A percentile compares a stretch with the other conserved stretches of the same genome.
Evolutionary conservation across 768 basidiomycete genomes (phyloP).

Genomic region (Termitomyces bulborhizus): DNA sequence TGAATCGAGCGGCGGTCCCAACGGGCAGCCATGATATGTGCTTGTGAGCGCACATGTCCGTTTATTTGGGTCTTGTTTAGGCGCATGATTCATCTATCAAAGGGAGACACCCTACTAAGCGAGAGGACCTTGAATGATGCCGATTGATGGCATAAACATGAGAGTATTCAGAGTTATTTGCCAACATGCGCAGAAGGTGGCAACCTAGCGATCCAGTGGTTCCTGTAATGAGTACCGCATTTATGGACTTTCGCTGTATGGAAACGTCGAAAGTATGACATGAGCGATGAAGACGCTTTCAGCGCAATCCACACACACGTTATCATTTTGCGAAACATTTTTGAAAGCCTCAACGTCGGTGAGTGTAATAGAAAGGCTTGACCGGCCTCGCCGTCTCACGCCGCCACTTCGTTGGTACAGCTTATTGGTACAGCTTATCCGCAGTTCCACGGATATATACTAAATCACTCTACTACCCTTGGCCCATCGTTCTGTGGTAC

Average conservation of each 20-base stretch:
- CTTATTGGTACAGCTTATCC: not conserved
- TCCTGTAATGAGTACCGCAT: constrained; percentile 28
- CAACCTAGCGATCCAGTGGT: constrained; percentile 29
- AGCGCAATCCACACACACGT: not conserved
- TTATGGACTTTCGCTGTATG: not conserved
- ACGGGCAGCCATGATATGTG: constrained; percentile 19
- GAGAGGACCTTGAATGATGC: not conserved
- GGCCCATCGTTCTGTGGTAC: not conserved
- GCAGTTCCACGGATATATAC: too few relatives aligned
- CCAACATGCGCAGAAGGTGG: constrained; percentile 20
- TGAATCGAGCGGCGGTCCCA: constrained; percentile 13
- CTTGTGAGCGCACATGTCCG: not conserved
- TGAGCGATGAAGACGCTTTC: not conserved
- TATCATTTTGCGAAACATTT: constrained; percentile 1
- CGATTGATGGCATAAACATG: constrained; percentile 27
- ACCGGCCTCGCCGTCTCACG: not conserved
- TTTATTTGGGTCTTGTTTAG: not conserved
- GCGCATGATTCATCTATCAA: not conserved
- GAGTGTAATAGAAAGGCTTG: constrained; percentile 1
- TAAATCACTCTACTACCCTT: not conserved
- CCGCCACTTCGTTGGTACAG: not conserved
- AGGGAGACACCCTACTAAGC: constrained; percentile 2
- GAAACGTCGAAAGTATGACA: not conserved
- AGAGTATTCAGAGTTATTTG: constrained; percentile 9
- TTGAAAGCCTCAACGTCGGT: not conserved